Evolutionary conservation across 139 green algal genomes (phyloP).

Genomic region (Monoraphidium neglectum): DNA sequence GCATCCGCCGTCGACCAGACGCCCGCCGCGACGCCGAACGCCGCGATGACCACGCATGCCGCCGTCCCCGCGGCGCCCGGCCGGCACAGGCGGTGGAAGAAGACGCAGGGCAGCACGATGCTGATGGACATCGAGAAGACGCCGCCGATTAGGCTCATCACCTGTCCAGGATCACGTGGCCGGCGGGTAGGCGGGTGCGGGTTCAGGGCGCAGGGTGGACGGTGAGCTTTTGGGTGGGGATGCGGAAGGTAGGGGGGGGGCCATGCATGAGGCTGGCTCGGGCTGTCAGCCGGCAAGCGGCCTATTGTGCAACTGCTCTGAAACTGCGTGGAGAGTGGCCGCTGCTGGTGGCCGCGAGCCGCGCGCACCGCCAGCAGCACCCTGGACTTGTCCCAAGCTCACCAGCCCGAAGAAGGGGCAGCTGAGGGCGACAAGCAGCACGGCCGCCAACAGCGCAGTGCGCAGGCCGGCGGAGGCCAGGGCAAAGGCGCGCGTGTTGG

Average conservation of each 20-base stretch:
- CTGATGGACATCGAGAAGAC: conserved; percentile 39
- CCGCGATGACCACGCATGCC: not conserved
- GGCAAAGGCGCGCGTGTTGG: conserved; percentile 2
- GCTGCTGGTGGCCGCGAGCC: no score
- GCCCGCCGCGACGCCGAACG: conserved; percentile 20
- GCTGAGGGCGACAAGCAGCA: conserved; percentile 14
- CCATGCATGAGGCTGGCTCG: no score
- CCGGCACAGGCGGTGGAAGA: conserved; percentile 27
- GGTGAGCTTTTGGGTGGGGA: no score
- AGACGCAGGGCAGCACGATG: conserved; percentile 42
- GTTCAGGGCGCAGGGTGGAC: no score
- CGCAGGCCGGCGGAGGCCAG: conserved; percentile 19
- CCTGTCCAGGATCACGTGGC: no score
- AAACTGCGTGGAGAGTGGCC: no score
- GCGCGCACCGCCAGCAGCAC: no score
- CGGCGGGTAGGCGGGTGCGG: no score
- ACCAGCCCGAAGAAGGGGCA: conserved; percentile 42
- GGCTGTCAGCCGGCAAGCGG: no score
- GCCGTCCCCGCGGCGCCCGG: conserved; percentile 2
- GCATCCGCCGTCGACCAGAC: conserved; percentile 11
- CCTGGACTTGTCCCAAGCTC: no score
- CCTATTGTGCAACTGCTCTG: no score
- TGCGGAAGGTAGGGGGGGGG: no score
- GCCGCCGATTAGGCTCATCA: conserved; percentile 47
- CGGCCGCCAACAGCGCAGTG: conserved; percentile 20